Base-by-base conservation (phyloP, 2,329 filamentous ascomycete species). In the Mariannaea elegans region DNA sequence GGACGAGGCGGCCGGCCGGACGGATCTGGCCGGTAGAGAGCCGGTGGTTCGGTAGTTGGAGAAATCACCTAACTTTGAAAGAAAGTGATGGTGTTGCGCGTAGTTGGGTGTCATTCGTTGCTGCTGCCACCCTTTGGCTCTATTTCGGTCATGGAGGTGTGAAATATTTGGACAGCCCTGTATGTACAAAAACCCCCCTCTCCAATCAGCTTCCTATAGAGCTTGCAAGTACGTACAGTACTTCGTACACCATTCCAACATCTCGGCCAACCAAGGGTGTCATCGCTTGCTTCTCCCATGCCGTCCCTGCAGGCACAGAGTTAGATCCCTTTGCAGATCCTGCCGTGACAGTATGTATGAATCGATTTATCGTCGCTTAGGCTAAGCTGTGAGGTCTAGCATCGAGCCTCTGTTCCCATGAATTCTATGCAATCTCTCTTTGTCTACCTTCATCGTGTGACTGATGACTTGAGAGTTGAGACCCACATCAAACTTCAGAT, bases 401-500 rank as follows among this genome's bases (percentile, higher is more conserved):
- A 31, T 47, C 61, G 61, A 34, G 48, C 57, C 61, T 63, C 53
- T 60, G 18, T 46, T 45, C 36, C 42, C 29, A n/a, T 36, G 13
- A n/a, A n/a, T n/a, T n/a, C n/a, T n/a, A n/a, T n/a, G n/a, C n/a
- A n/a, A n/a, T n/a, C n/a, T n/a, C n/a, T n/a, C n/a, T n/a, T n/a
- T 27, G 41, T 45, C 42, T 58, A 48, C 54, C 48, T 39, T 61
- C 39, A 27, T 32, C 9, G n/a, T n/a, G n/a, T n/a, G n/a, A n/a
- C n/a, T n/a, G n/a, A n/a, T n/a, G n/a, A n/a, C 24, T 27, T 9
- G 9, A 9, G 24, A 27, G 24, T 14, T 14, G 34, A 21, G 56
- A 64, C 66, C 66, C 66, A 65, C 66, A 65, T 4, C 32, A 16
- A 23, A 38, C 39, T 56, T 42, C 36, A 45, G n/a, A 34, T 54